Conservation (phyloP, 2,329 filamentous ascomycete genomes). For the Neoscytalidium dimidiatum region DNA sequence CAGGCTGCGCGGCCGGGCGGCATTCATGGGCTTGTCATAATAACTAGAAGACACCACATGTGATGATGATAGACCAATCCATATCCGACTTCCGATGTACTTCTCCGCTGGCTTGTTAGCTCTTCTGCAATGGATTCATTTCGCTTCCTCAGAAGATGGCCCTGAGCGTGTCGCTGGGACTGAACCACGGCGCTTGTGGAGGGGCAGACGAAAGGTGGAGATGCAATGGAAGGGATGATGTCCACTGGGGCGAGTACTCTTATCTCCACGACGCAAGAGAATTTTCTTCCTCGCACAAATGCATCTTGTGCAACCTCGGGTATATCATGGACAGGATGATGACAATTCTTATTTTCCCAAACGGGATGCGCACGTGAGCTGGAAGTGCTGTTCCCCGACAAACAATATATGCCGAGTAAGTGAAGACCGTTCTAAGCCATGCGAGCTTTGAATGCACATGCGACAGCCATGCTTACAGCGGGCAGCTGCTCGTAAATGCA, state of each 20-base stretch:
- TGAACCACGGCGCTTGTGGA: too few relatives aligned
- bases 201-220: too few relatives aligned
- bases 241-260: not conserved
- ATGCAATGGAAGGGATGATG: too few relatives aligned
- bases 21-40: slow-evolving; percentile 3
- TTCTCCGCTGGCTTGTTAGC: not conserved
- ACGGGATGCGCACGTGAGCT: not conserved
- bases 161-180: too few relatives aligned
- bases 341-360: not conserved
- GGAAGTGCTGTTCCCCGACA: not conserved
- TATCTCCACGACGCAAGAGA: not conserved
- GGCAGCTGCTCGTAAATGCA: not conserved
- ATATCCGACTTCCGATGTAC: slow-evolving; percentile 18
- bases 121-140: too few relatives aligned
- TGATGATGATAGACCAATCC: slow-evolving; percentile 18
- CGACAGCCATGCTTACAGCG: not conserved
- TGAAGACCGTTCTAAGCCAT: not conserved
- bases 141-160: too few relatives aligned
- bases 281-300: not conserved
- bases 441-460: not conserved
- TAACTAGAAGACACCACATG: not conserved
- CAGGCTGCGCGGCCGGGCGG: not conserved
- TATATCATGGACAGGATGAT: not conserved
- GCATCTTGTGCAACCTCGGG: slow-evolving; percentile 2
- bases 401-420: not conserved